Evolutionary conservation across 805 yeast species (phyloP), one percentile per base, ranked within the genome.

Genomic region (Schwanniomyces pseudopolymorphus): DNA sequence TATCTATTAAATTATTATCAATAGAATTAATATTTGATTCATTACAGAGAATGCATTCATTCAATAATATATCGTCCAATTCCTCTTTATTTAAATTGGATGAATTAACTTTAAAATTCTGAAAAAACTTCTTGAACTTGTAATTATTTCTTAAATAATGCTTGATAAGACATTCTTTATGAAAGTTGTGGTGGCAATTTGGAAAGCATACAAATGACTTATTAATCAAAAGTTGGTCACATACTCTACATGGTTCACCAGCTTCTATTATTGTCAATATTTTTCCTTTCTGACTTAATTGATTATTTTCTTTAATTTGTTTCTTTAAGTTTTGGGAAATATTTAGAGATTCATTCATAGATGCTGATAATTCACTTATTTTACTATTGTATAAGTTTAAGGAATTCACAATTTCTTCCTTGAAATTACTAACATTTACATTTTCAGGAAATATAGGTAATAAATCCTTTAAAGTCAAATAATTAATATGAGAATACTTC

Each of bases 381-480:
- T 77, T 77, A 21, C 72, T 63, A 40, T 90, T 89, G 58, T 89
- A 85, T 24, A 74, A 75, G 58, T 89, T 91, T 51, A 94, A 69
- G n/a, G 92, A 85, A 40, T 75, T 73, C 26, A 91, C 88, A 37
- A 94, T 80, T 54, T 90, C 96, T 40, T 86, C 87, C 53, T 89
- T 89, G 57, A 94, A 80, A 49, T 86, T 83, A 52, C 88, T 94
- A 41, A 94, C 84, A 22, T 88, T 82, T 0, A 87, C 79, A 47
- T 87, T 81, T 54, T 89, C 91, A 0, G 97, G 96, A 52, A 94
- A 84, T 26, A 89, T 69, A 1, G 95, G 95, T 42, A 94, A 66
- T 35, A 94, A 59, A 57, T 94, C 98, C 51, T 87, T 90, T 38
- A 94, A 83, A 3, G 84, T 78, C 17, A 87, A 60, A 2, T 56